These are phyloP conservation scores for Corrigiola litoralis DNA, from an alignment of 179 eudicot genomes.

Conservation along the genomic window DNA sequence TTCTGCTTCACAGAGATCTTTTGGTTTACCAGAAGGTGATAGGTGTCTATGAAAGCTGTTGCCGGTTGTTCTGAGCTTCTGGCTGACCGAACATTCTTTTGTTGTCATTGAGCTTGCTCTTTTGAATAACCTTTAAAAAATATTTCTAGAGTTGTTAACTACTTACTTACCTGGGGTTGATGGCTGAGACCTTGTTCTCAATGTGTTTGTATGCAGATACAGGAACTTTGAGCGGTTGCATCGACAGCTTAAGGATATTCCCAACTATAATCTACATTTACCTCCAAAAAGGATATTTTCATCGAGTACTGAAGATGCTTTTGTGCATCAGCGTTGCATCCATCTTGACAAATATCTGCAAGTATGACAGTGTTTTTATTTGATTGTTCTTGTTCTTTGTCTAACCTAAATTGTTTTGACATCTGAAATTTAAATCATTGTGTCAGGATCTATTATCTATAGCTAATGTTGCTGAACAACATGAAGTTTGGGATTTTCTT, in stretches of 20 bases:
- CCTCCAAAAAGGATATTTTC: constrained; percentile 99
- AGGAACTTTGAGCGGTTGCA: constrained; percentile 94
- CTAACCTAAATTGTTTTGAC: constrained; percentile 4
- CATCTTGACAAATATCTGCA: constrained; percentile 94
- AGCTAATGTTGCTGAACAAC: constrained; percentile 98
- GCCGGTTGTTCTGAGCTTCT: neutral
- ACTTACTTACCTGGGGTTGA: neutral
- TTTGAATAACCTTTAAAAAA: neutral
- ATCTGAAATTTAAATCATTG: constrained; percentile 3
- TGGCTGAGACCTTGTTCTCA: constrained; percentile 7
- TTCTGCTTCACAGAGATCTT: neutral
- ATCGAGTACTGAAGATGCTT: constrained; percentile 96
- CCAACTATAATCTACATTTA: constrained; percentile 88
- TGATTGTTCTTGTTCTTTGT: constrained; percentile 3
- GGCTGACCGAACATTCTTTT: neutral
- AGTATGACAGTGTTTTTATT: constrained; percentile 34
- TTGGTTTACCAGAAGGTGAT: neutral
- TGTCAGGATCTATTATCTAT: constrained; percentile 89
- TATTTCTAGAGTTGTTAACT: neutral
- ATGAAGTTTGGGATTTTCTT: constrained; percentile 98
- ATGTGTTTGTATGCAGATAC: constrained; percentile 52
- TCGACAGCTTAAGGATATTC: constrained; percentile 94
- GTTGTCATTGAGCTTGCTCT: neutral
- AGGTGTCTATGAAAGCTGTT: neutral
- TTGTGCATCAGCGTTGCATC: constrained; percentile 97